Evolutionary conservation across 306 rosid genomes (phyloP), one percentile per base, ranked within the genome.

Genomic region (Erythrophleum fordii): DNA sequence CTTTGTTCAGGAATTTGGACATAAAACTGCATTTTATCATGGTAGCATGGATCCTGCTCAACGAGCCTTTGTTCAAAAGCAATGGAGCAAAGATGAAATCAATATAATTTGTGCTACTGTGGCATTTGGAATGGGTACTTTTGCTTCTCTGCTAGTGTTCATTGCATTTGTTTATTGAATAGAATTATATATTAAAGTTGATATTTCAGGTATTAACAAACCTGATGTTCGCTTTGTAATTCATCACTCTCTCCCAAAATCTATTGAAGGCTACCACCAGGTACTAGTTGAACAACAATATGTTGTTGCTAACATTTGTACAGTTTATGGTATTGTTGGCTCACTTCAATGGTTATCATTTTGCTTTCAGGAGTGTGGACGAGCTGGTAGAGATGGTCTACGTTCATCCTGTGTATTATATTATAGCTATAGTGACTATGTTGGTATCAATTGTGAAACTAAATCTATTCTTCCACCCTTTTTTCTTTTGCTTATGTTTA

Each of bases 341-440:
- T 83, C 71, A 79, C 84, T 80, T 35, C 28, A 0, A 44, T 41
- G 52, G 44, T 62, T 17, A 41, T 81, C 59, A 29, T 58, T 69
- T 82, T 60, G 72, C 81, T 77, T 82, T 80, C 91, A 95, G 99
- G 99, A 95, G 77, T 95, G 99, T 81, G 98, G 99, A 41, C 97
- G 99, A 80, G 99, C 99, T 83, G 99, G 99, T 85, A 91, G 99
- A 87, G 99, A 95, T 82, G 99, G 99, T 83, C 99, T 81, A 73
- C 90, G 82, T 66, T 82, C 99, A 62, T 95, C 99, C 69, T 95
- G 99, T 83, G 84, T 95, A 82, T 78, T 95, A 79, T 95, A 93
- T 79, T 95, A 95, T 80, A 93, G 88, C 89, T 95, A 95, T 66
- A 86, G 97, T 77, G 99, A 95, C 70, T 95, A 91, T 87, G 98